Evolutionary conservation across 345 rosid genomes (phyloP).

Genomic region (Atalantia buxifolia): DNA sequence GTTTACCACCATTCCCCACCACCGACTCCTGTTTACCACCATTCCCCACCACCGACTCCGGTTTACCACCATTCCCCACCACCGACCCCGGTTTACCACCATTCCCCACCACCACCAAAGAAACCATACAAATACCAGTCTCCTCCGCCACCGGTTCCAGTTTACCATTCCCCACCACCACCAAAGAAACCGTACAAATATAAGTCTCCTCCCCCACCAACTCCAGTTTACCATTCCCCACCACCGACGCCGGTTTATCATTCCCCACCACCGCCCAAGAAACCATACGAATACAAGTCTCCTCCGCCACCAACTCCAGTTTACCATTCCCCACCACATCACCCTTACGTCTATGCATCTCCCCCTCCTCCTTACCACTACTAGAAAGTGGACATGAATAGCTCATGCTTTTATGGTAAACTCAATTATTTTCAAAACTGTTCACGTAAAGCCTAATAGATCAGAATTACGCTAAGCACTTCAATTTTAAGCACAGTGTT

Average conservation of each 20-base stretch:
- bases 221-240: no score
- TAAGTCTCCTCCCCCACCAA: no score
- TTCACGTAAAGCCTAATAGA: no score
- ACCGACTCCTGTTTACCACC: no score
- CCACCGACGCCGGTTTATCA: background rate
- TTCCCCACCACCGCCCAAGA: background rate
- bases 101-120: slow-evolving; percentile 2
- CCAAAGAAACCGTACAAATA: no score
- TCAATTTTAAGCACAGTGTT: background rate
- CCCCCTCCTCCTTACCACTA: slow-evolving; percentile 64
- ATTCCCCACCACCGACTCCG: background rate
- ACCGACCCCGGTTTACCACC: slow-evolving; percentile 14
- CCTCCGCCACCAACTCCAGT: background rate
- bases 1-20: no score
- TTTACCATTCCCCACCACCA: no score
- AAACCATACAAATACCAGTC: no score
- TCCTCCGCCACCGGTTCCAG: no score
- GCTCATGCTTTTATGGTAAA: slow-evolving; percentile 13
- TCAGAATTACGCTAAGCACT: background rate
- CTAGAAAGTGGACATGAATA: slow-evolving; percentile 16
- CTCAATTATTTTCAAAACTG: background rate
- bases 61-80: slow-evolving; percentile 17
- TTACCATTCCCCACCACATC: background rate
- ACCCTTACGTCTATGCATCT: slow-evolving; percentile 28
- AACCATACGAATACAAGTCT: background rate